Evolutionary conservation across 192 early-diverging fungal genomes (phyloP).

Genomic region (Coemansia sp.): DNA sequence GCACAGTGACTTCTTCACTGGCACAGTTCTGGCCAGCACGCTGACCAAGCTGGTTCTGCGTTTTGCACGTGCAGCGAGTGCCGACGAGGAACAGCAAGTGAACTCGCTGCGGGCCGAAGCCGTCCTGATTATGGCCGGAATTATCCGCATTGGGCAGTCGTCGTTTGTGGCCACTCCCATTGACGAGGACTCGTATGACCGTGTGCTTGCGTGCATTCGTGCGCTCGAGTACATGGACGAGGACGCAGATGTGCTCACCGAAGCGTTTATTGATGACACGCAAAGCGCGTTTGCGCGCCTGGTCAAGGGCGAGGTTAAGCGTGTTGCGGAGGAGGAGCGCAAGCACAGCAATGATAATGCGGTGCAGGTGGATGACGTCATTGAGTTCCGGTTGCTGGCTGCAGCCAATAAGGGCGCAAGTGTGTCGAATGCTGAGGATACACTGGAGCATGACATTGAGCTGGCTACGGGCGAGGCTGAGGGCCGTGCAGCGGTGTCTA

Average conservation of each 20-base stretch:
- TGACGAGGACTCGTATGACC: conserved; percentile 95
- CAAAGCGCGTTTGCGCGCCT: conserved; percentile 60
- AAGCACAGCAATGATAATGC: conserved; percentile 29
- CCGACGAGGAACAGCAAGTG: conserved; percentile 29
- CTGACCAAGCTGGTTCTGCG: conserved; percentile 90
- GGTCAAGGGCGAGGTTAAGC: conserved; percentile 59
- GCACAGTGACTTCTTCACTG: conserved; percentile 92
- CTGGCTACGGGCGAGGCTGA: conserved; percentile 77
- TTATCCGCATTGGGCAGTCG: conserved; percentile 90
- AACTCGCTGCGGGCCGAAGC: conserved; percentile 93
- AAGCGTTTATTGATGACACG: conserved; percentile 63
- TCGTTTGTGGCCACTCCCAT: conserved; percentile 81
- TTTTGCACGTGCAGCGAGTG: conserved; percentile 44
- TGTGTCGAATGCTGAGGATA: conserved; percentile 60
- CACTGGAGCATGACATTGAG: conserved; percentile 89
- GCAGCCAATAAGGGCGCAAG: conserved; percentile 59
- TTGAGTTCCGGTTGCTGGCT: conserved; percentile 78
- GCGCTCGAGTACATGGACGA: conserved; percentile 64
- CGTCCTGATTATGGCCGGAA: conserved; percentile 96
- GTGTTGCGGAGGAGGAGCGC: conserved; percentile 55
- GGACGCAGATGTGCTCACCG: conserved; percentile 35
- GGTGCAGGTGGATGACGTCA: conserved; percentile 86
- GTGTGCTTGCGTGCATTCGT: conserved; percentile 85
- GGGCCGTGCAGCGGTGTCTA: conserved; percentile 80
- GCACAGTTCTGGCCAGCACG: conserved; percentile 83